Percentiles rank a stretch among this genome's conserved stretches.
phyloP scores from a whole-genome alignment of 139 green algal species.

The Chlamydomonas sp. region DNA sequence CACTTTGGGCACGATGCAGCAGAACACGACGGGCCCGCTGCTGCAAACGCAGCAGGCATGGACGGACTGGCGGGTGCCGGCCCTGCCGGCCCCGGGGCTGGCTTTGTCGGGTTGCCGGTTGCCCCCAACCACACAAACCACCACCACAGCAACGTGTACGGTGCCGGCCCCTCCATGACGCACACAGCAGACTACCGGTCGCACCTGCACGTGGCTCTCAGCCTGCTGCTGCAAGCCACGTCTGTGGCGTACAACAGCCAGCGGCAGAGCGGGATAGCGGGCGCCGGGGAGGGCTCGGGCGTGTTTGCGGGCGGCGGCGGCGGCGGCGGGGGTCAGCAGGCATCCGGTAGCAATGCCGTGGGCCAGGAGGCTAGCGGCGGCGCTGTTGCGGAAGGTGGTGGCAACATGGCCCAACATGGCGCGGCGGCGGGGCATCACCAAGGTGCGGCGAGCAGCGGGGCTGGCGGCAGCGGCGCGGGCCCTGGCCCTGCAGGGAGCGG shows the following conservation, averaged over 20 bases:
- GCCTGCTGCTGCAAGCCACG: conserved; percentile 34
- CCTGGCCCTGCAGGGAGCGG: no score
- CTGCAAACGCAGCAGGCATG: no score
- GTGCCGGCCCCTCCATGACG: conserved; percentile 35
- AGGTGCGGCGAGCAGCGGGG: no score
- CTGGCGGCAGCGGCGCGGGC: no score
- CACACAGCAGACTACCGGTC: conserved; percentile 35
- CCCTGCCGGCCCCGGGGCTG: no score
- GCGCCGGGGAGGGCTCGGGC: conserved; percentile 16
- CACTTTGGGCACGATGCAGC: no score
- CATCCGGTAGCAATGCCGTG: conserved; percentile 18
- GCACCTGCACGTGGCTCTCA: conserved; percentile 36
- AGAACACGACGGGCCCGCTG: no score
- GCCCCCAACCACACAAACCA: background rate
- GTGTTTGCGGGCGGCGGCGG: conserved; percentile 12
- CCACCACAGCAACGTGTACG: conserved; percentile 26
- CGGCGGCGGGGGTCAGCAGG: background rate
- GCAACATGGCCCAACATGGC: no score
- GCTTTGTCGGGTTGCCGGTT: no score
- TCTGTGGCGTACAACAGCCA: conserved; percentile 38
- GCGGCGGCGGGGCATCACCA: no score
- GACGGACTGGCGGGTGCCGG: no score
- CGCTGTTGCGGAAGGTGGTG: no score
- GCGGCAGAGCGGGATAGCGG: conserved; percentile 29
- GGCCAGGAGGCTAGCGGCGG: conserved; percentile 16